A percentile compares a stretch with the other conserved stretches of the same genome.
Evolutionary conservation across 495 filamentous ascomycete species (phyloP).

Genomic region (Haplographium delicatum): DNA sequence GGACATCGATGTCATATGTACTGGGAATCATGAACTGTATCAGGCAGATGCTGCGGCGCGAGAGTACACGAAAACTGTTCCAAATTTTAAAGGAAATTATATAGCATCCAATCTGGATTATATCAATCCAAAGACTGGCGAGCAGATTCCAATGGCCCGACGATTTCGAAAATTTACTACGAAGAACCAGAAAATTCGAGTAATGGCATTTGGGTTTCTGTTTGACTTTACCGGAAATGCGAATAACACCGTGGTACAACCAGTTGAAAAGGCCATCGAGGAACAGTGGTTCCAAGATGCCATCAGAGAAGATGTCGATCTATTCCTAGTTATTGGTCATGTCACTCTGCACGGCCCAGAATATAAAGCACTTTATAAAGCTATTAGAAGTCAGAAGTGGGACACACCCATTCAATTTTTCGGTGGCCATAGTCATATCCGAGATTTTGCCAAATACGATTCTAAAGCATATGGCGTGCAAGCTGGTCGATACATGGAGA

Average conservation of each 20-base stretch:
- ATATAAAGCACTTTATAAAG: slow-evolving; percentile 68
- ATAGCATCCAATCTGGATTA: slow-evolving; percentile 92
- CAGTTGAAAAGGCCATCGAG: slow-evolving; percentile 70
- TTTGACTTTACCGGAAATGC: slow-evolving; percentile 88
- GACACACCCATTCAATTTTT: slow-evolving; percentile 89
- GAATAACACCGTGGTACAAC: slow-evolving; percentile 81
- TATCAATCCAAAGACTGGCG: slow-evolving; percentile 59
- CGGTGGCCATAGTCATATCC: slow-evolving; percentile 85
- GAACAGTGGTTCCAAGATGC: slow-evolving; percentile 87
- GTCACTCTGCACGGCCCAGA: slow-evolving; percentile 75
- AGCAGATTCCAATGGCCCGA: slow-evolving; percentile 70
- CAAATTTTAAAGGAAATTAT: slow-evolving; percentile 70
- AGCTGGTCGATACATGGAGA: slow-evolving; percentile 95
- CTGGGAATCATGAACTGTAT: slow-evolving; percentile 96
- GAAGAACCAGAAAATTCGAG: slow-evolving; percentile 74
- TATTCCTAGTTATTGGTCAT: slow-evolving; percentile 86
- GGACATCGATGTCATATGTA: slow-evolving; percentile 76
- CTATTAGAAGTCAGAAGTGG: slow-evolving; percentile 71
- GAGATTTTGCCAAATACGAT: slow-evolving; percentile 81
- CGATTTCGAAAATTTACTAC: slow-evolving; percentile 85
- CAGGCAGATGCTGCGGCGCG: slow-evolving; percentile 65
- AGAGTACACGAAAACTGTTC: slow-evolving; percentile 73
- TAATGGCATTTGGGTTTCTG: slow-evolving; percentile 87
- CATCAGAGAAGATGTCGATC: slow-evolving; percentile 77
- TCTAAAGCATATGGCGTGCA: slow-evolving; percentile 74